Evolutionary conservation across 441 rosid species (phyloP), one percentile per base, ranked within the genome.

Genomic region (Lepidium campestre): DNA sequence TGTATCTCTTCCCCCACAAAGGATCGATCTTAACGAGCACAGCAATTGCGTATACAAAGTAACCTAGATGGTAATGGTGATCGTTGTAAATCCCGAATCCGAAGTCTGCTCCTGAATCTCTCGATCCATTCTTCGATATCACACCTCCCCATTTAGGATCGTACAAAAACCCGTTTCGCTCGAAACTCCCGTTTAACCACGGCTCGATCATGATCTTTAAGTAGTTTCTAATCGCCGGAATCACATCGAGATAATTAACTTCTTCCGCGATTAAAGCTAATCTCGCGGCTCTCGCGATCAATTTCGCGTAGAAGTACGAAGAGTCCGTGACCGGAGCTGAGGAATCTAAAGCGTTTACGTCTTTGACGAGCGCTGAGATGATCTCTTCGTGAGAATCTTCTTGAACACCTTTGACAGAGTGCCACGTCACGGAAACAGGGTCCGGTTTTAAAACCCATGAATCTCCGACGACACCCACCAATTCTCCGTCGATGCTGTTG

Each of bases 101-200:
- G 39, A 87, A 93, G 78, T 93, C 99, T 1, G 91, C 96, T 42
- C 91, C 88, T 0, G 88, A 48, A 79, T 87, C 95, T 9, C 32
- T 42, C 2, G 83, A 73, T 1, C 97, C 96, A 77, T 79, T 92
- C 74, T 80, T 86, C 13, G 96, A 85, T 12, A 93, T 79, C 29
- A 93, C 79, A 5, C 99, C 99, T 68, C 97, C 96, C 99, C 99
- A 91, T 49, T 80, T 86, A 7, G 79, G 65, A 34, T 93, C 99
- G 56, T 89, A 85, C 39, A 91, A 27, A 63, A 93, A 93, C 25
- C 97, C 97, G 69, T 91, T 93, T 22, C 81, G 85, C 48, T 35
- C 68, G 59, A 91, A 93, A 5, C 75, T 84, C 44, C 93, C 97
- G n/a, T 89, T 80, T 57, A 91, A 56, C 99, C 99, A 93, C 10